Percentiles rank a stretch among this genome's conserved stretches.
phyloP scores from a whole-genome alignment of 2,329 filamentous ascomycete genomes.

The Seiridium cupressi region DNA sequence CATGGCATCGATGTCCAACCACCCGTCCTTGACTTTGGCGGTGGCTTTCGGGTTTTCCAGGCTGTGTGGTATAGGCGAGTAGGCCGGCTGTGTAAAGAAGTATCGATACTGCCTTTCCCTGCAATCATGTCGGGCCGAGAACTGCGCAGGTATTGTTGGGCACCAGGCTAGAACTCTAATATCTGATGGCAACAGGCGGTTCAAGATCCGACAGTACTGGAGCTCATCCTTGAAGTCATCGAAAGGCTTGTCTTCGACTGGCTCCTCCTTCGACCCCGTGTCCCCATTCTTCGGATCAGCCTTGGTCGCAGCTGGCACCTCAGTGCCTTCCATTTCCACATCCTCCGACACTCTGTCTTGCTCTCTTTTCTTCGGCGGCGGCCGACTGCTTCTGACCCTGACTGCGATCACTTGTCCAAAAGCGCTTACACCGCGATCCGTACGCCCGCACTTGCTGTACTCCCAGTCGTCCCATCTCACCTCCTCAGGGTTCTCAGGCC shows the following conservation, averaged over 20 bases:
- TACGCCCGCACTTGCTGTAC: conserved; percentile 93
- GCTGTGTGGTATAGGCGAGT: conserved; percentile 62
- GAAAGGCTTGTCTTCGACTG: conserved; percentile 31
- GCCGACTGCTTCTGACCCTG: conserved; percentile 75
- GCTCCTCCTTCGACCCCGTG: neutral
- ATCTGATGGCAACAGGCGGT: conserved; percentile 82
- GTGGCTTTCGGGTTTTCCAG: conserved; percentile 40
- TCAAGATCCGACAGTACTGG: conserved; percentile 78
- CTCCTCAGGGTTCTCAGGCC: conserved; percentile 59
- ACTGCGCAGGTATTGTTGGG: conserved; percentile 72
- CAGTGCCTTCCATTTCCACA: conserved; percentile 3
- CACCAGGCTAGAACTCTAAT: conserved; percentile 95
- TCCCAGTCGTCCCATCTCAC: conserved; percentile 82
- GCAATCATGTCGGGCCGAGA: conserved; percentile 91
- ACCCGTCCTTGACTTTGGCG: conserved; percentile 57
- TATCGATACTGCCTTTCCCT: conserved; percentile 90
- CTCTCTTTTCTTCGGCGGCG: conserved; percentile 40
- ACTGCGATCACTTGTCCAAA: conserved; percentile 94
- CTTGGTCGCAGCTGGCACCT: neutral
- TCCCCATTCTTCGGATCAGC: neutral
- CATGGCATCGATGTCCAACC: conserved; percentile 89
- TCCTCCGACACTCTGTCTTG: conserved; percentile 13
- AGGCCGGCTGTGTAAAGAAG: conserved; percentile 95
- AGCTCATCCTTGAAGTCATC: conserved; percentile 79
- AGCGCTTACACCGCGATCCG: conserved; percentile 89